Evolutionary conservation across 1,284 basidiomycete species (phyloP), one percentile per base, ranked within the genome.

Genomic region (Schizophyllum commune): DNA sequence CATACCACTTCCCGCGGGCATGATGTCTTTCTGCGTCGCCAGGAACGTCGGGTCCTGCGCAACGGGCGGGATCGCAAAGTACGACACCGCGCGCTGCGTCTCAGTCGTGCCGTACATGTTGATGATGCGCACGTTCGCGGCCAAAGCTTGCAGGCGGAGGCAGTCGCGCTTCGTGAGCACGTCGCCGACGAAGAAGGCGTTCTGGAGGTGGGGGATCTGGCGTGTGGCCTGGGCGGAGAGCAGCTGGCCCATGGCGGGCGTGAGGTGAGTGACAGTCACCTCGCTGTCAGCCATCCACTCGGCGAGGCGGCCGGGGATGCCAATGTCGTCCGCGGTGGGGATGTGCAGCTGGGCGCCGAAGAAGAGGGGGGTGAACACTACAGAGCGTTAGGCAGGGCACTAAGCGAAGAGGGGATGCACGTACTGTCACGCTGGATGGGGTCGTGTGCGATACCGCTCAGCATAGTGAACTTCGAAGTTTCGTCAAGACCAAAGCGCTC

Each of bases 31-130:
- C 74, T 97, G 93, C 0, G 88, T 94, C 34, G 89, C 85, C 54
- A 99, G 82, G 82, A 98, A 99, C 2, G 94, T 95, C 4, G 88
- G 82, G 70, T 98, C 94, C 62, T 83, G 81, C 47, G 88, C 85
- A 21, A 98, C 84, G 58, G 91, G 84, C 1, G 96, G 96, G 66
- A 99, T 95, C 47, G 89, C 84, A 74, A 97, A 98, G 78, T 99
- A 99, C 51, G 95, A 98, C 11, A 99, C 97, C 0, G 97, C 97
- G 58, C 97, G 91, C 74, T 99, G 97, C 4, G 97, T 99, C 76
- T 99, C 97, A 22, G 97, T 99, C 8, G 97, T 99, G 22, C 97
- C 97, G 74, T 98, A 99, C 97, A 99, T 99, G 81, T 99, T 99
- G 75, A 99, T 90, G 74, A 99, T 97, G 57, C 85, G 81, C 13